A percentile compares a stretch with the other conserved stretches of the same genome.
Evolutionary conservation across 805 yeast species (phyloP).

Genomic region (Brettanomyces nanus): DNA sequence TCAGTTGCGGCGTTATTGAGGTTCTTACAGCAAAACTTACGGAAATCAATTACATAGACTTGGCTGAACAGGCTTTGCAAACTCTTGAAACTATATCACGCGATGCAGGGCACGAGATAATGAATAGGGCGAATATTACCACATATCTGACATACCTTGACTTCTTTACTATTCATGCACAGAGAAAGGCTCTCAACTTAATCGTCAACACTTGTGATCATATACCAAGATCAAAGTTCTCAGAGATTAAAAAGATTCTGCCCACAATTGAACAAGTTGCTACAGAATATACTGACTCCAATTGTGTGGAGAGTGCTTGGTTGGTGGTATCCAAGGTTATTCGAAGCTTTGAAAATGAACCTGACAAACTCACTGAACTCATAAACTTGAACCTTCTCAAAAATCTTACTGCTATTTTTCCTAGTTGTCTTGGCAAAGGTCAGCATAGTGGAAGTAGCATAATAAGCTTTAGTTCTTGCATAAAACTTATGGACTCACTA

Average conservation of each 20-base stretch:
- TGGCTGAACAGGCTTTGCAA: slow-evolving; percentile 86
- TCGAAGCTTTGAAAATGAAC: slow-evolving; percentile 37
- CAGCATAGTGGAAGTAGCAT: slow-evolving; percentile 15
- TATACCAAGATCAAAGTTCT: slow-evolving; percentile 36
- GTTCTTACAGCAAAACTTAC: slow-evolving; percentile 55
- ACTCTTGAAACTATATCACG: slow-evolving; percentile 62
- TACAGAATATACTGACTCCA: slow-evolving; percentile 45
- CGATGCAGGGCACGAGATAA: slow-evolving; percentile 40
- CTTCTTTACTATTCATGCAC: slow-evolving; percentile 84
- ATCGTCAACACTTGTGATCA: slow-evolving; percentile 61
- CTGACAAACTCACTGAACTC: slow-evolving; percentile 38
- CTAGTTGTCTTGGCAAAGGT: slow-evolving; percentile 22
- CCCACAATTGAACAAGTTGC: slow-evolving; percentile 52
- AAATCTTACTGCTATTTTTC: slow-evolving; percentile 21
- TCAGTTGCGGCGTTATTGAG: slow-evolving; percentile 57
- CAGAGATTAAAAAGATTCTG: slow-evolving; percentile 46
- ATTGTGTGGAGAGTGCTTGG: slow-evolving; percentile 59
- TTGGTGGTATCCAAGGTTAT: slow-evolving; percentile 52
- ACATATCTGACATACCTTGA: slow-evolving; percentile 71
- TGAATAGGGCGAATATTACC: slow-evolving; percentile 52
- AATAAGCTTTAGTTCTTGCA: slow-evolving; percentile 30
- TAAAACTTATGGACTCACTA: slow-evolving; percentile 36
- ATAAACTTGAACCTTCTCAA: slow-evolving; percentile 28
- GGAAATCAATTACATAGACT: slow-evolving; percentile 77
- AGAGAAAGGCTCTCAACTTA: slow-evolving; percentile 67